These are phyloP conservation scores for Paspalum notatum DNA, from an alignment of 176 grass and related monocot species.

Conservation along the genomic window DNA sequence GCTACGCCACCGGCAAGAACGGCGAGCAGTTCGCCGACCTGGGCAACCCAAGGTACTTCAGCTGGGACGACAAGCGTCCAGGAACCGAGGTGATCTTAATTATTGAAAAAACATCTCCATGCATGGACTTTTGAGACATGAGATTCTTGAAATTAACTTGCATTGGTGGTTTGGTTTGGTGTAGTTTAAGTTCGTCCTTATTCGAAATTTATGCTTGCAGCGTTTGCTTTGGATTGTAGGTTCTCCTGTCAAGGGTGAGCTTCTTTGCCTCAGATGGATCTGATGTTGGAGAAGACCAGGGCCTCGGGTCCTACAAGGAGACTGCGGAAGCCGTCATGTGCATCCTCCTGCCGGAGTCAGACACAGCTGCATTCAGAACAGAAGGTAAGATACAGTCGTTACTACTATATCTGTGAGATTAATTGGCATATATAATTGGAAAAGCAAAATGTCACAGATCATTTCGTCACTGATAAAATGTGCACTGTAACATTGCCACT, in stretches of 20 bases:
- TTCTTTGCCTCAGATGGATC: constrained; percentile 60
- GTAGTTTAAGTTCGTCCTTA: neutral
- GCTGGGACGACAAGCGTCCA: constrained; percentile 84
- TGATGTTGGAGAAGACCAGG: constrained; percentile 31
- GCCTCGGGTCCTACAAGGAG: constrained; percentile 53
- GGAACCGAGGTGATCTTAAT: constrained; percentile 61
- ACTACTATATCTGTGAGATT: neutral
- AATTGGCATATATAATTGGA: neutral
- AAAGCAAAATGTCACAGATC: neutral
- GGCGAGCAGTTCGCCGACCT: constrained; percentile 61
- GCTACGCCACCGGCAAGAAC: constrained; percentile 67
- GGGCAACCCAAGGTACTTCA: constrained; percentile 77
- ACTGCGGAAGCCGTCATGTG: constrained; percentile 81
- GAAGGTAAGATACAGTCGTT: constrained; percentile 39
- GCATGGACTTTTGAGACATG: neutral
- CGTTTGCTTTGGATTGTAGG: constrained; percentile 31
- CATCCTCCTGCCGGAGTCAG: constrained; percentile 71
- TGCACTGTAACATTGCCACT: neutral
- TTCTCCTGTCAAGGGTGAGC: constrained; percentile 72
- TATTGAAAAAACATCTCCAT: no score
- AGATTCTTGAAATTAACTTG: no score
- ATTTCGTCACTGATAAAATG: neutral
- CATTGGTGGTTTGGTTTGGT: neutral
- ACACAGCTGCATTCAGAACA: constrained; percentile 65
- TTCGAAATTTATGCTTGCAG: neutral